Percentiles rank a stretch among this genome's conserved stretches.
Evolutionary conservation across 352 stramenopile genomes (phyloP).

Genomic region (Phytophthora fragariaefolia): DNA sequence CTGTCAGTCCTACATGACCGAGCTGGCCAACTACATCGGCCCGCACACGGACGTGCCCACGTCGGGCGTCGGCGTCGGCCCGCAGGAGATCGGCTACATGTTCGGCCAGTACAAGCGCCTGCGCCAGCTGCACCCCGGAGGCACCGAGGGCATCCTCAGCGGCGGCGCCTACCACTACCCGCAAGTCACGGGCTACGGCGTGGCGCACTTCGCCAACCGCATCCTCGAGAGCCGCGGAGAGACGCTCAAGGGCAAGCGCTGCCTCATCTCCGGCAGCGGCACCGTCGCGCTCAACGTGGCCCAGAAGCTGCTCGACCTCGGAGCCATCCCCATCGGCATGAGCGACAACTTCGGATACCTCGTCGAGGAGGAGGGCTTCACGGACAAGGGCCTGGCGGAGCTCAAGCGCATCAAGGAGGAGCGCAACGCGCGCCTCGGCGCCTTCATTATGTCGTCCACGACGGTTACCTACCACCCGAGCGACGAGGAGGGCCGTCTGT

Average conservation of each 20-base stretch:
- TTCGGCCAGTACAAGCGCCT: constrained; percentile 99
- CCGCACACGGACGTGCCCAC: constrained; percentile 95
- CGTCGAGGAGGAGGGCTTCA: constrained; percentile 93
- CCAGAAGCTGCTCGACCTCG: constrained; percentile 95
- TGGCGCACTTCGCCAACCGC: constrained; percentile 96
- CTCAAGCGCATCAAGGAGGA: constrained; percentile 87
- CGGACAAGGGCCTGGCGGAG: constrained; percentile 67
- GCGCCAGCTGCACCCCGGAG: constrained; percentile 77
- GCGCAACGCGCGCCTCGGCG: constrained; percentile 79
- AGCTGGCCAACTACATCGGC: constrained; percentile 98
- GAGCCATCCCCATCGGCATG: constrained; percentile 96
- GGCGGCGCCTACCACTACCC: constrained; percentile 90
- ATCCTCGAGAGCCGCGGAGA: constrained; percentile 93
- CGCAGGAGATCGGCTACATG: constrained; percentile 96
- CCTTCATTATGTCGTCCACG: constrained; percentile 91
- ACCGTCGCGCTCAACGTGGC: constrained; percentile 95
- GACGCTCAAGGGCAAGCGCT: constrained; percentile 95
- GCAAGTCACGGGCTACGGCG: constrained; percentile 93
- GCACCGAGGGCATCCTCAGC: constrained; percentile 90
- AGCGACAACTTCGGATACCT: constrained; percentile 96
- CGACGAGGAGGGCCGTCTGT: constrained; percentile 82
- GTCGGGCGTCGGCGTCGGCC: constrained; percentile 94
- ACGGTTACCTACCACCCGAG: constrained; percentile 87
- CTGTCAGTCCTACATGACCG: constrained; percentile 98
- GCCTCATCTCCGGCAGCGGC: constrained; percentile 95